A percentile compares a stretch with the other conserved stretches of the same genome.
Conservation (phyloP, 768 basidiomycete species). For the Cystoderma amianthinum region DNA sequence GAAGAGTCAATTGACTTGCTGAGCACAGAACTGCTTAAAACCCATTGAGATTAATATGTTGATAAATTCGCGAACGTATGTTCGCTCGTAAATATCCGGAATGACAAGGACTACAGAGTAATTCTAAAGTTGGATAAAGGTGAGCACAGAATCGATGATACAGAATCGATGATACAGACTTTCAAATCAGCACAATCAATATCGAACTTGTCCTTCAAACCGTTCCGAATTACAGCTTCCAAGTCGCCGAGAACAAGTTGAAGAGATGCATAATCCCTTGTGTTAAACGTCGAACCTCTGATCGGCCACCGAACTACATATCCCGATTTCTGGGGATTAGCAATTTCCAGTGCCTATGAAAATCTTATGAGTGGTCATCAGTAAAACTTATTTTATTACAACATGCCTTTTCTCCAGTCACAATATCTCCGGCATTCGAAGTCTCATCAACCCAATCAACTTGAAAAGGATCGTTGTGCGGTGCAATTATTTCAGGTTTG, state of each 20-base stretch:
- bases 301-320: constrained; percentile 84
- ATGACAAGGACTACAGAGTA: constrained; percentile 86
- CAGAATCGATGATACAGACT: constrained; percentile 40
- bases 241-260: constrained; percentile 75
- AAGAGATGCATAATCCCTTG: constrained; percentile 62
- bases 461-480: constrained; percentile 75
- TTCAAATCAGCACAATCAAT: constrained; percentile 51
- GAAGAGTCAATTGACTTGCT: too few relatives aligned
- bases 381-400: too few relatives aligned
- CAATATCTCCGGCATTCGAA: constrained; percentile 42
- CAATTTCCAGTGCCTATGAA: constrained; percentile 58
- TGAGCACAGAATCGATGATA: neutral
- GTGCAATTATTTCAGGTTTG: constrained; percentile 79
- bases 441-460: constrained; percentile 75
- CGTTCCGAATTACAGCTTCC: constrained; percentile 56
- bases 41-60: constrained; percentile 76
- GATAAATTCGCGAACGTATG: constrained; percentile 74
- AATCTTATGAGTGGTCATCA: constrained; percentile 3
- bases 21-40: constrained; percentile 89
- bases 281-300: constrained; percentile 76
- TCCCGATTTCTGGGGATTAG: constrained; percentile 59
- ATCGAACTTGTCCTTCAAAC: constrained; percentile 54
- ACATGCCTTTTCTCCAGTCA: constrained; percentile 72
- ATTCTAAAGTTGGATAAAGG: constrained; percentile 45
- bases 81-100: constrained; percentile 85